Evolutionary conservation across 2,329 filamentous ascomycete genomes (phyloP), one percentile per base, ranked within the genome.

Genomic region (Alternaria alternata): DNA sequence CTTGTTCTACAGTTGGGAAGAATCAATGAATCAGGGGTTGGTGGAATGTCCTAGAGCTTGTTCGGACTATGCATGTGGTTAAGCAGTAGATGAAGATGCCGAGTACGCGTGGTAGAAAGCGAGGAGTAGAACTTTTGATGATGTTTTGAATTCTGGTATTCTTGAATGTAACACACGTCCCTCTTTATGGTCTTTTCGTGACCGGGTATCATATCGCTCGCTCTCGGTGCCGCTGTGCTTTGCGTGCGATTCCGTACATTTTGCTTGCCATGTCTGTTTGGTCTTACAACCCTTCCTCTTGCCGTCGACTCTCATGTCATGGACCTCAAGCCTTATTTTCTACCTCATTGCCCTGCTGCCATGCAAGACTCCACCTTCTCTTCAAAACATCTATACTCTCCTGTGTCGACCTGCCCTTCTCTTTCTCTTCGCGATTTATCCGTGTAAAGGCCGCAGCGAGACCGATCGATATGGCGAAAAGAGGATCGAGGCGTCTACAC

Each of bases 401-500:
- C 28, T 68, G 58, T 36, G 73, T 77, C 9, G 63, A 76, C 49
- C 77, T 71, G 3, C 81, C 82, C 63, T 81, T 82, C 63, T 81
- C 82, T 57, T 79, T 81, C 64, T 85, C 82, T 63, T 85, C 82
- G 16, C 82, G 78, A 47, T 79, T 71, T 44, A 79, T 78, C 24
- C 77, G 73, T 49, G 75, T 77, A 5, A 65, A 70, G 14, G 82
- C 82, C 7, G 83, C 82, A 0, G 77, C 74, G 52, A 80, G 64
- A 51, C 83, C 83, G 55, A 84, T 81, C n/a, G 76, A 76, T 52
- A 83, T 66, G 32, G 83, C 82, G 71, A 84, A 85, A 54, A 84
- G 57, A 38, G 83, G 82, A 58, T 85, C 83, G 54, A 84, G 77
- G 47, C 74, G 68, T 70, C 82, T 84, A 51, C 16, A 54, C 34